Base-by-base conservation (phyloP, 2,329 filamentous ascomycete species). In the Venturia nashicola region DNA sequence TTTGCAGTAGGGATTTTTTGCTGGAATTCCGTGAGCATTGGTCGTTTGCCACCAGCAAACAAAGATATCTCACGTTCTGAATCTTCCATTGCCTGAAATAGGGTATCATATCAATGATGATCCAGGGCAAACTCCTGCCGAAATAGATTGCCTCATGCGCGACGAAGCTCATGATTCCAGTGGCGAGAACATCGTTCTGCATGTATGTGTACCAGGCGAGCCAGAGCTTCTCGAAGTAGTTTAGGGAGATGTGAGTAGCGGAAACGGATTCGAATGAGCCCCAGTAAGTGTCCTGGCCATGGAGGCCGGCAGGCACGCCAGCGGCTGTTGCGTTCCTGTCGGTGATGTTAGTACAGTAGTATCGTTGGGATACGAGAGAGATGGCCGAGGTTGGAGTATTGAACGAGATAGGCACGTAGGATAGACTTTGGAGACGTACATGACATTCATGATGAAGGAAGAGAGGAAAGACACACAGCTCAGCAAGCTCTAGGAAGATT, bases 141-240 rank as follows among this genome's bases (percentile, higher is more conserved):
- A 97, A 99, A 81, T 99, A 99, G 71, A 99, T 84, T 48, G 86
- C 64, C 77, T 99, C 94, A 80, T 99, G 94, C 85, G 97, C 90
- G 69, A 88, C 78, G 76, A 99, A 99, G 71, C 91, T 96, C 89
- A 97, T 88, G 79, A 99, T 94, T 66, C 94, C 94, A 3, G 94
- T 99, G 65, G 94, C 94, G 67, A 99, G 86, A 63, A 89, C 87
- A 78, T 99, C 94, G 76, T 99, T 99, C 76, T 96, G 90, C 88
- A 97, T 96, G 83, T 87, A 99, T 18, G 93, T 84, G 76, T 99
- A 99, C 93, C 91, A 97, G 48, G 91, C 86, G 61, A 90, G 88
- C 94, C 94, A 99, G 69, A 96, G 81, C 73, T 87, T 87, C 82
- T 99, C 94, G 72, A 86, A 79, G 68, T 90, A 82, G 77, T 91